Evolutionary conservation across 2,329 filamentous ascomycete species (phyloP).

Genomic region (Xylariaceae sp.): DNA sequence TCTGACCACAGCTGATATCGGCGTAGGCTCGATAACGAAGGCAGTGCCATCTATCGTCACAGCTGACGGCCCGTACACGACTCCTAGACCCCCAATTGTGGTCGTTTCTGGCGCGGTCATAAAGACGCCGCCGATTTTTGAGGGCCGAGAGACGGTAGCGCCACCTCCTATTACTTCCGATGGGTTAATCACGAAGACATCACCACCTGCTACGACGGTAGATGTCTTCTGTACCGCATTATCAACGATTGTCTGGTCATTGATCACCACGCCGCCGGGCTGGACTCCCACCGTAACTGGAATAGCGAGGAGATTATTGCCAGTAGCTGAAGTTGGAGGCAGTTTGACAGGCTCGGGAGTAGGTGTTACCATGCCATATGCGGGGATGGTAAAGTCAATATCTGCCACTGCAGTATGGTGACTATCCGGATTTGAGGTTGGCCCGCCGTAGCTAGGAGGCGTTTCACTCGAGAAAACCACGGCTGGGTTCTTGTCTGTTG

Average conservation of each 20-base stretch:
- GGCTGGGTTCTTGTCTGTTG: slow-evolving; percentile 58
- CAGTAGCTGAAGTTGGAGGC: slow-evolving; percentile 8
- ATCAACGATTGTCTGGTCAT: slow-evolving; percentile 47
- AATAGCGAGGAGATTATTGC: slow-evolving; percentile 6
- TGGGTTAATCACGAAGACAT: slow-evolving; percentile 53
- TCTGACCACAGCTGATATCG: slow-evolving; percentile 39
- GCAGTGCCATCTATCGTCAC: slow-evolving; percentile 47
- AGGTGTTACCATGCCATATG: slow-evolving; percentile 28
- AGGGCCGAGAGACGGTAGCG: slow-evolving; percentile 46
- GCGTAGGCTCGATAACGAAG: slow-evolving; percentile 44
- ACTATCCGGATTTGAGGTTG: slow-evolving; percentile 15
- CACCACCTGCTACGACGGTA: slow-evolving; percentile 45
- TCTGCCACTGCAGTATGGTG: slow-evolving; percentile 19
- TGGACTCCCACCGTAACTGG: slow-evolving; percentile 48
- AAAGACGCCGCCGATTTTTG: slow-evolving; percentile 32
- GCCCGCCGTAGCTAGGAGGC: slow-evolving; percentile 44
- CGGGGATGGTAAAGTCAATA: slow-evolving; percentile 18
- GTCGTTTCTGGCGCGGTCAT: slow-evolving; percentile 42
- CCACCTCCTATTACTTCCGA: slow-evolving; percentile 49
- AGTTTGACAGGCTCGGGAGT: slow-evolving; percentile 21
- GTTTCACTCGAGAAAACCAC: slow-evolving; percentile 47
- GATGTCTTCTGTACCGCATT: slow-evolving; percentile 43
- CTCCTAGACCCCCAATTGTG: slow-evolving; percentile 43
- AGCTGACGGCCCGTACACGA: slow-evolving; percentile 46
- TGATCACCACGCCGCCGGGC: slow-evolving; percentile 50